Base-by-base conservation (phyloP, 495 filamentous ascomycete species). In the Pseudoneurospora amorphoporcata region DNA sequence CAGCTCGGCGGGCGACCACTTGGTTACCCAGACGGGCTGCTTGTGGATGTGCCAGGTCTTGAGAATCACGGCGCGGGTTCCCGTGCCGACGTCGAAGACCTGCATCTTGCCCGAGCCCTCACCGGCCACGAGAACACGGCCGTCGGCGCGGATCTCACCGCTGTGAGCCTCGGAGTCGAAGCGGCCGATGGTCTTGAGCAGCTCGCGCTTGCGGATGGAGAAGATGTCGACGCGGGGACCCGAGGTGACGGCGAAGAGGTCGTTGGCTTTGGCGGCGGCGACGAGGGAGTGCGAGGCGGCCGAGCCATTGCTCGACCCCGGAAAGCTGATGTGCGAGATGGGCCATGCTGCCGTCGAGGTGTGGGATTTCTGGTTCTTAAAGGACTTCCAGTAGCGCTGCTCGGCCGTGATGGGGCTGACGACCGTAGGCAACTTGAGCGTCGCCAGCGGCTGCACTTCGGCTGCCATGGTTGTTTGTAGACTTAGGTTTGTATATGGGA, bases 31-130 rank as follows among this genome's bases (percentile, higher is more conserved):
- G 42, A 97, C 94, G 47, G 96, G 92, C 84, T 97, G 94, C 82
- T 95, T 94, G 82, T 99, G 95, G 61, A 95, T 90, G 74, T 90
- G 89, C 96, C 95, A 99, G 68, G 95, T 97, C 86, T 95, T 95
- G 77, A 99, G 82, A 72, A 98, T 97, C 2, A 94, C 94, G 71
- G 95, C 88, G 47, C 92, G 93, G 7, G 79, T 82, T 42, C 77
- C 77, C 8, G 73, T 73, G 29, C 86, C 89, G 70, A 95, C 88
- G 76, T 99, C 96, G 78, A 98, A 99, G 16, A 97, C 93, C 79
- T 98, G 96, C 65, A 99, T 92, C 58, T 90, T 86, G 23, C 96
- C 95, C 40, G 88, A 90, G 75, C 96, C 94, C 73, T 97, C 94
- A 78, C 95, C 96, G 45, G 95, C 92, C 16, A 96, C 91, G 75